Evolutionary conservation across 352 stramenopile species (phyloP), one percentile per base, ranked within the genome.

Genomic region (Globisporangium cylindrosporum): DNA sequence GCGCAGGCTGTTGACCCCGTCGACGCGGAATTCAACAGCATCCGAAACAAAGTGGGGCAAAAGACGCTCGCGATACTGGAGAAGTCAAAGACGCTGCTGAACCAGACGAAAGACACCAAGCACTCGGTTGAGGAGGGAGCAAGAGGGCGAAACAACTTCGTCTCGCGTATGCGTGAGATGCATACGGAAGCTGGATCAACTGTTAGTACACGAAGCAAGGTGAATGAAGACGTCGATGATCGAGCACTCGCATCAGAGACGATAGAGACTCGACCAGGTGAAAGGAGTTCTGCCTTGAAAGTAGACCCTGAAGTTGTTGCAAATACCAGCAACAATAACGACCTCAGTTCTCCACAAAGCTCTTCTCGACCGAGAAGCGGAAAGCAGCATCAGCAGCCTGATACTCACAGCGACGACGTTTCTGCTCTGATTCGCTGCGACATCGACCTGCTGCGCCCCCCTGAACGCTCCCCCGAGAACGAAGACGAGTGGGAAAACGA

Each of bases 401-500:
- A 53, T 18, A 59, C 60, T 36, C 49, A 38, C 65, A 36, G 49
- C 66, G 27, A 59, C 46, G 43, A 73, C 73, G 61, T 67, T 38
- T 24, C 53, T 3, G n/a, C 64, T 24, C 20, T 34, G 20, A 62
- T 46, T n/a, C 48, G 63, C 6, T 88, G 76, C 38, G 77, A 92
- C 15, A 77, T 87, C 8, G 84, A 89, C 4, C 71, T 93, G 12
- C 73, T 93, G 2, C 67, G 77, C 8, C 82, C 80, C 51, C 80
- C 81, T 5, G 66, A 76, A 20, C 74, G 80, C 67, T 65, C 73
- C 24, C 82, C 81, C 41, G 77, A 86, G 38, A 90, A 89, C 22
- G 82, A 91, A 29, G 74, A 84, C n/a, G 81, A 89, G 62, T 97
- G 91, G 91, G 91, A 97, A 67, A 97, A 97, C 62, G 88, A 97